Evolutionary conservation across 768 basidiomycete genomes (phyloP).

Genomic region (Scleroderma bovista): DNA sequence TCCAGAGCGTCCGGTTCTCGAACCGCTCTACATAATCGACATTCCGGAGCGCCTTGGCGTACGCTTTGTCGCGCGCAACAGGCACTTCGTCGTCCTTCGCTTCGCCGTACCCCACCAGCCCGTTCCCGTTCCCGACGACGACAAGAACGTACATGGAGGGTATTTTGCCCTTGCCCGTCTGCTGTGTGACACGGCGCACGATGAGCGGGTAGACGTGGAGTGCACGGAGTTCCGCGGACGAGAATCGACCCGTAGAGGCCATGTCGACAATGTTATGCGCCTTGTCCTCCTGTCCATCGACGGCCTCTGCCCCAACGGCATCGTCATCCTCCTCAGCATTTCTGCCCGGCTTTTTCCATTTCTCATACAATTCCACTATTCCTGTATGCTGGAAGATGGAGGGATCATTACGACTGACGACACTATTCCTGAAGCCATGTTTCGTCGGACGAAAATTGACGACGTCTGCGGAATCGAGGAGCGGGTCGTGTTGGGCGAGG

Average conservation of each 20-base stretch:
- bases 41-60: slow-evolving; percentile 67
- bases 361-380: slow-evolving; percentile 19
- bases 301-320: background rate
- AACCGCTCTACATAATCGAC: slow-evolving; percentile 95
- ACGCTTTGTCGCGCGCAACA: slow-evolving; percentile 53
- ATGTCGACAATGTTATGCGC: slow-evolving; percentile 12
- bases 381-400: slow-evolving; percentile 46
- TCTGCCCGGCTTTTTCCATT: slow-evolving; percentile 28
- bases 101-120: slow-evolving; percentile 77
- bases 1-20: slow-evolving; percentile 93
- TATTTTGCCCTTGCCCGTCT: slow-evolving; percentile 93
- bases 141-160: slow-evolving; percentile 54
- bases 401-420: slow-evolving; percentile 67
- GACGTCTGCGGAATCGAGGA: slow-evolving; percentile 57
- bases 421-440: slow-evolving; percentile 50
- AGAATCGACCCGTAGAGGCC: slow-evolving; percentile 13
- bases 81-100: slow-evolving; percentile 62
- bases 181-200: slow-evolving; percentile 64
- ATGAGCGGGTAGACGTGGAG: slow-evolving; percentile 39
- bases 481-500: slow-evolving; percentile 56
- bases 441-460: slow-evolving; percentile 48
- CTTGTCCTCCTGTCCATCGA: slow-evolving; percentile 16
- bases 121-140: slow-evolving; percentile 79
- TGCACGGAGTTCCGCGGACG: slow-evolving; percentile 19
- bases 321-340: background rate